Evolutionary conservation across 75 land plant genomes (phyloP).

Genomic region (Picea glauca): DNA sequence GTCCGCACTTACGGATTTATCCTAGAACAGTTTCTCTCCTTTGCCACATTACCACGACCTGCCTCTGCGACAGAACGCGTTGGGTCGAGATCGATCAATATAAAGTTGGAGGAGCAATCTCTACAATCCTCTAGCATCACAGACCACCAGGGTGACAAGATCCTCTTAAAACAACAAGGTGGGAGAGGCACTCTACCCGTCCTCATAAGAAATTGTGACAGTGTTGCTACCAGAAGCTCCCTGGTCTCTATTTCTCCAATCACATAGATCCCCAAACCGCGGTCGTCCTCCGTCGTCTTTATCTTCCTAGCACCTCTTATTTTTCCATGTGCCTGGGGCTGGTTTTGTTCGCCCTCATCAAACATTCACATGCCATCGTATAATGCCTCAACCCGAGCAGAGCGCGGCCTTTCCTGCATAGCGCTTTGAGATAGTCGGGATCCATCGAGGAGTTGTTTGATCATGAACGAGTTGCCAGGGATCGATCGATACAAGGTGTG

Average conservation of each 20-base stretch:
- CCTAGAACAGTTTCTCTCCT: no score
- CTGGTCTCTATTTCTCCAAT: constrained; percentile 18
- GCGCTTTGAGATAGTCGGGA: constrained; percentile 21
- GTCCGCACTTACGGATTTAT: no score
- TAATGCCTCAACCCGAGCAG: constrained; percentile 20
- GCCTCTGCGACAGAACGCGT: no score
- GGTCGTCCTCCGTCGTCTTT: constrained; percentile 8
- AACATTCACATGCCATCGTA: not conserved
- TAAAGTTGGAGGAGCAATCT: constrained; percentile 16
- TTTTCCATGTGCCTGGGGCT: constrained; percentile 12
- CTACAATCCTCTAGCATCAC: constrained; percentile 10
- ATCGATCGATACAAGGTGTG: no score
- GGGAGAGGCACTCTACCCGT: not conserved
- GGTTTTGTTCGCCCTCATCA: constrained; percentile 1
- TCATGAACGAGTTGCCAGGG: no score
- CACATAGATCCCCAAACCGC: constrained; percentile 23
- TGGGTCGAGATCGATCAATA: no score
- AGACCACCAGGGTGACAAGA: not conserved
- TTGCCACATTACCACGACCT: no score
- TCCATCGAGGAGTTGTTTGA: constrained; percentile 6
- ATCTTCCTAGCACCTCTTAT: constrained; percentile 9
- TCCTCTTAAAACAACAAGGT: not conserved
- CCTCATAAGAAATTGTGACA: constrained; percentile 12
- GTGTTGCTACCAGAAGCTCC: constrained; percentile 30
- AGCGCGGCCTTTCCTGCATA: constrained; percentile 30